Evolutionary conservation across 352 stramenopile species (phyloP), one percentile per base, ranked within the genome.

Genomic region (Phytophthora cryptogea): DNA sequence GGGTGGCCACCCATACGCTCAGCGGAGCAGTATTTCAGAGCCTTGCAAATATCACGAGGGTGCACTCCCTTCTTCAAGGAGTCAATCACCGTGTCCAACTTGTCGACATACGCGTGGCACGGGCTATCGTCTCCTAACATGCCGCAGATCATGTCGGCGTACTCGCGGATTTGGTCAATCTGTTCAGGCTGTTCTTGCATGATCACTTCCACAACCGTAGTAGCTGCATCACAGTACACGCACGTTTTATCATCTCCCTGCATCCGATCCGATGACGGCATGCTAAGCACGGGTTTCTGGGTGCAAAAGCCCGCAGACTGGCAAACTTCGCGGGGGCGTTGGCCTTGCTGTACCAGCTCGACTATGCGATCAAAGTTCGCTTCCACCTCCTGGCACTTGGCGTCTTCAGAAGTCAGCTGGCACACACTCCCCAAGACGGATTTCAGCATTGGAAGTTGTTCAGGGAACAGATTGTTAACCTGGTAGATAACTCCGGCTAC

Each of bases 341-440:
- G 64, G 9, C 73, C 80, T 40, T 81, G 47, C 59, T 90, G 72
- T 14, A 79, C 55, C 35, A 78, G 55, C 23, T 76, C 60, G 4
- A 92, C 73, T 54, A 92, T 76, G 23, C 72, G 54, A 43, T 88
- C 78, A 69, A 89, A 88, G 42, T 88, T 73, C 14, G 69, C 62
- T 17, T 77, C 71, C 16, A 80, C 43, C 26, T 75, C 48, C 13
- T 82, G 57, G 46, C 83, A 92, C 44, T 82, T 80, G 51, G 54
- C 73, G 36, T 68, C 68, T 27, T 56, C 43, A 1, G 73, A 75
- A 16, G 66, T 54, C 40, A 78, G 50, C 48, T 79, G 70, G 54
- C 80, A 90, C 10, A 76, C 58, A 39, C 57, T 69, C 48, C 76
- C 53, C 27, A 87, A 50, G 2, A 79, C 44, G 6, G 62, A 70